phyloP scores from a whole-genome alignment of 441 rosid species.

The Macaranga tanarius region DNA sequence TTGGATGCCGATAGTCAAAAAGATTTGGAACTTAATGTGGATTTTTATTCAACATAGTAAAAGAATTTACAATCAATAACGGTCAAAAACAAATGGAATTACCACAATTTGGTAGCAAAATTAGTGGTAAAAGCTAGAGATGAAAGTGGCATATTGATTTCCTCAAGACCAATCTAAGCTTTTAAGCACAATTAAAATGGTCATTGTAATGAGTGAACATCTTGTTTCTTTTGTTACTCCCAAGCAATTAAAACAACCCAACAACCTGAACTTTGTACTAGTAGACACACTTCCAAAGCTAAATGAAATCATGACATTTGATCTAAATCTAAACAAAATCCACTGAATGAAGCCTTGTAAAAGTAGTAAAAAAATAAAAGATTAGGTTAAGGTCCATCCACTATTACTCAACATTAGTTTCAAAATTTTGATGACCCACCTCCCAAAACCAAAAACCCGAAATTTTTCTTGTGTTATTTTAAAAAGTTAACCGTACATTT shows the following conservation, averaged over 20 bases:
- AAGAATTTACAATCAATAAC: not conserved
- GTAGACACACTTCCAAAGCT: slow-evolving; percentile 7
- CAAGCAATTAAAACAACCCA: slow-evolving; percentile 2
- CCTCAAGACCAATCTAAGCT: no score
- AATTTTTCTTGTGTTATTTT: not conserved
- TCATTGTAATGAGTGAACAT: not conserved
- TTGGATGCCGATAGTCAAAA: slow-evolving; percentile 16
- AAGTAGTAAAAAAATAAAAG: not conserved
- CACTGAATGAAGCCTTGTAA: slow-evolving; percentile 12
- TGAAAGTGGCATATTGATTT: not conserved
- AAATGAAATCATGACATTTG: slow-evolving; percentile 3
- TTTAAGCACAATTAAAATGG: slow-evolving; percentile 7
- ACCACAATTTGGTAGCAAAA: not conserved
- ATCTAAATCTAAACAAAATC: slow-evolving; percentile 3
- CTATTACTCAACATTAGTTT: not conserved
- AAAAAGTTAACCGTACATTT: not conserved
- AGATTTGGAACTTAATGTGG: not conserved
- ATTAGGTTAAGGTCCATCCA: not conserved
- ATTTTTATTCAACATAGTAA: not conserved
- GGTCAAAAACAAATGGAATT: not conserved
- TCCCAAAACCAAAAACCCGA: not conserved
- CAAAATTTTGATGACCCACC: not conserved
- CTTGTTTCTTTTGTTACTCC: not conserved
- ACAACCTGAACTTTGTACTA: not conserved
- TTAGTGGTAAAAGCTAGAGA: not conserved